Base-by-base conservation (phyloP, 2,329 filamentous ascomycete species). In the Monosporascus sp. region DNA sequence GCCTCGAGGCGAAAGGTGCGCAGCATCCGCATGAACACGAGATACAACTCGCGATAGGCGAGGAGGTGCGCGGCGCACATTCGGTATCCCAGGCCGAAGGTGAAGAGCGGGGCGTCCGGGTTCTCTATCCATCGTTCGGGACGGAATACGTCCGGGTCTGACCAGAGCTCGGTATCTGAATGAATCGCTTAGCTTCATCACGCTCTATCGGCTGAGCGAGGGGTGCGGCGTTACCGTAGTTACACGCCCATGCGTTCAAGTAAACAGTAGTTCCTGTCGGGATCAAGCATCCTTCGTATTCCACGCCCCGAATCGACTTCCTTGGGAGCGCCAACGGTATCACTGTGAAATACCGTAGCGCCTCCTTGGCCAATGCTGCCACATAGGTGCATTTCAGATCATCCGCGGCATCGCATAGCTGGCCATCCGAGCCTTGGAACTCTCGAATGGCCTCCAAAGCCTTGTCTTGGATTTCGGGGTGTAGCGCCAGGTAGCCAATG, bases 251-350 rank as follows among this genome's bases (percentile, higher is more conserved):
- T 2, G 60, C 62, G 42, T 66, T 66, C 87, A 93, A 86, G 70
- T 91, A 90, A 60, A 93, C 90, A 2, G 85, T 89, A 1, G 86
- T 91, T 1, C 87, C 86, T 0, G 87, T 79, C 0, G 89, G 89
- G 38, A 94, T 88, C 1, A 78, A 72, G 0, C 82, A 74, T 17
- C 82, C 82, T 24, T 88, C 75, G 71, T 85, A 92, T 4, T 79
- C 74, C 52, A 93, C 88, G 56, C 88, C 84, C 59, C 85, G 88
- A 65, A 88, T 86, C 55, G 78, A 87, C 17, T 82, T 82, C 3
- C 89, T 77, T 0, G 89, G 89, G 1, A 94, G 76, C 61, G 84
- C 90, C 60, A 94, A 86, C 2, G 88, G 87, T 57, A 92, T 88
- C 31, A 93, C 88, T 2, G 84, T 87, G 80, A 85, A 93, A 74